phyloP scores from a whole-genome alignment of 2,329 filamentous ascomycete species.

The Beauveria varroae region DNA sequence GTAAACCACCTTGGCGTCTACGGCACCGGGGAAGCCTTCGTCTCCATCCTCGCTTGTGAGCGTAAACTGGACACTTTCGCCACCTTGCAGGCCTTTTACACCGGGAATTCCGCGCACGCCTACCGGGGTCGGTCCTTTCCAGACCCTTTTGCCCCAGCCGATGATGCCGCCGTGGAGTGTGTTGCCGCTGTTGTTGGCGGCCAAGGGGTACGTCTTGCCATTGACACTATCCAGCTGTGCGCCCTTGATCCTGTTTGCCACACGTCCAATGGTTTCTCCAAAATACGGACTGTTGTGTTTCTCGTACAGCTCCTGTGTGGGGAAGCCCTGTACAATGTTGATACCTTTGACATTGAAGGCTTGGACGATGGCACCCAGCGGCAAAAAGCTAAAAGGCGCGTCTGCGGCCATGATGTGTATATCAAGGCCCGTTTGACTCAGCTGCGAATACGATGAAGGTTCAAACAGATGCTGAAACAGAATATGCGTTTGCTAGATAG shows the following conservation, averaged over 20 bases:
- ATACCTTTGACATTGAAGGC: constrained; percentile 67
- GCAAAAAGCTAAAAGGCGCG: constrained; percentile 57
- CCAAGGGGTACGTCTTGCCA: constrained; percentile 58
- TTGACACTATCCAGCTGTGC: constrained; percentile 69
- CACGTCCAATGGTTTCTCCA: constrained; percentile 84
- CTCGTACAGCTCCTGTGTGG: constrained; percentile 65
- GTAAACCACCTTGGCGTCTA: constrained; percentile 73
- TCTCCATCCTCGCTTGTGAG: constrained; percentile 71
- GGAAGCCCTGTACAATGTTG: constrained; percentile 88
- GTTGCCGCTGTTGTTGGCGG: constrained; percentile 71
- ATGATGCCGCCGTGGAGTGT: constrained; percentile 62
- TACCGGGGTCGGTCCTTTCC: constrained; percentile 61
- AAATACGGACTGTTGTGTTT: constrained; percentile 73
- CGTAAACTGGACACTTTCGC: constrained; percentile 59
- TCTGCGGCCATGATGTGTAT: constrained; percentile 22
- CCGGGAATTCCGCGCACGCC: constrained; percentile 43
- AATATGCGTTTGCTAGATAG: background rate
- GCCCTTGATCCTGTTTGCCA: constrained; percentile 71
- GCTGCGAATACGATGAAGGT: background rate
- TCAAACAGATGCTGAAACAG: background rate
- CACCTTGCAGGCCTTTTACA: constrained; percentile 46
- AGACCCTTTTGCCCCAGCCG: constrained; percentile 78
- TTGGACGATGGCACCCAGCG: constrained; percentile 73
- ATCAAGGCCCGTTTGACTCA: background rate
- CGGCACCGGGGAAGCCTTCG: constrained; percentile 81